A percentile compares a stretch with the other conserved stretches of the same genome.
Evolutionary conservation across 2,329 filamentous ascomycete species (phyloP).

Genomic region (Clonostachys byssicola): DNA sequence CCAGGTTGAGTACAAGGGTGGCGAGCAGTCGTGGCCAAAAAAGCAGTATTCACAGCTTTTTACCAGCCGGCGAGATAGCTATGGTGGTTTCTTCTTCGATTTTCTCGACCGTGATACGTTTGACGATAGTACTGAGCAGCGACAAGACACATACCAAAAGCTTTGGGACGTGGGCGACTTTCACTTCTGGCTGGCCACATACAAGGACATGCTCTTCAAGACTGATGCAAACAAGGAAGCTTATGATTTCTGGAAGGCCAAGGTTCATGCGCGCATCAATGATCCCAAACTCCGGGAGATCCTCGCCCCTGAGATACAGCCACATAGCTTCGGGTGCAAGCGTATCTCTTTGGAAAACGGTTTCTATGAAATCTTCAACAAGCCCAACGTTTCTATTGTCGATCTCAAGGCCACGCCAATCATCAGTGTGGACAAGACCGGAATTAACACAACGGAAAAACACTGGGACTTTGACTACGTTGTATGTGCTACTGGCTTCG

Average conservation of each 20-base stretch:
- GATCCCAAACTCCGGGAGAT: slow-evolving; percentile 37
- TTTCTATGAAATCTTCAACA: slow-evolving; percentile 45
- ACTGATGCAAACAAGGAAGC: slow-evolving; percentile 33
- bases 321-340: slow-evolving; percentile 41
- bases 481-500: slow-evolving; percentile 34
- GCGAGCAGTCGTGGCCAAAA: slow-evolving; percentile 4
- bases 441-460: slow-evolving; percentile 31
- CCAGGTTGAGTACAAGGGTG: slow-evolving; percentile 34
- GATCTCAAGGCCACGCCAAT: slow-evolving; percentile 38
- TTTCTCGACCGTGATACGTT: not conserved
- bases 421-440: slow-evolving; percentile 25
- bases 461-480: slow-evolving; percentile 15
- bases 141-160: slow-evolving; percentile 34
- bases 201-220: slow-evolving; percentile 37
- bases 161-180: slow-evolving; percentile 42
- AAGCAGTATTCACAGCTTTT: not conserved
- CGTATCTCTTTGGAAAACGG: slow-evolving; percentile 37
- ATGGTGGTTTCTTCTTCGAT: slow-evolving; percentile 2
- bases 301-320: slow-evolving; percentile 38
- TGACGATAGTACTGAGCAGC: slow-evolving; percentile 27
- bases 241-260: slow-evolving; percentile 44
- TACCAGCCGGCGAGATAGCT: not conserved
- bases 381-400: slow-evolving; percentile 40
- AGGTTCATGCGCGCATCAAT: slow-evolving; percentile 34
- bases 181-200: slow-evolving; percentile 36